Percentiles rank a stretch among this genome's conserved stretches.
phyloP scores from a whole-genome alignment of 1,139 yeast species.

The Suhomyces yuchorum region DNA sequence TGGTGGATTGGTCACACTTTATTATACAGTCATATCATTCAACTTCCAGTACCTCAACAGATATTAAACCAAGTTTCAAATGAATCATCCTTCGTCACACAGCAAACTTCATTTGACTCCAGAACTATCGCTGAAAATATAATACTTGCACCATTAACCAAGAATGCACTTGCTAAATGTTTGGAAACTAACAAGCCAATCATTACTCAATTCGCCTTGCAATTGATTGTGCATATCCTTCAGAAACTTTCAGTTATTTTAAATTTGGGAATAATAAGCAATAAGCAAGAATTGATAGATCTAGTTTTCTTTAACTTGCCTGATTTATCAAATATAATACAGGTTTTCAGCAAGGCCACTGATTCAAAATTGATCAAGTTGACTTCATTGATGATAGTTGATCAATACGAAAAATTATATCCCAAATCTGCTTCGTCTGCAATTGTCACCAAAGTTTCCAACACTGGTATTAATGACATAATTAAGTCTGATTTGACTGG shows the following conservation, averaged over 20 bases:
- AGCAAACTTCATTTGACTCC: slow-evolving; percentile 18
- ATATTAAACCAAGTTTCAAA: slow-evolving; percentile 10
- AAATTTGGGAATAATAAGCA: slow-evolving; percentile 30
- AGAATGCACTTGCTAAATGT: slow-evolving; percentile 58
- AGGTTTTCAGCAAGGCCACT: slow-evolving; percentile 17
- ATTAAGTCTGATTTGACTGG: slow-evolving; percentile 21
- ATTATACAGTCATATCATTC: slow-evolving; percentile 59
- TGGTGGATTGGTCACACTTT: slow-evolving; percentile 82
- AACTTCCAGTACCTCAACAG: slow-evolving; percentile 42
- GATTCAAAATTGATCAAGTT: slow-evolving; percentile 26
- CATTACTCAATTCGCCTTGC: slow-evolving; percentile 67
- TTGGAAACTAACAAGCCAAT: slow-evolving; percentile 53
- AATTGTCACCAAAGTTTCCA: slow-evolving; percentile 21
- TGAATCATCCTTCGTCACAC: slow-evolving; percentile 18
- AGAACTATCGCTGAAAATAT: slow-evolving; percentile 52
- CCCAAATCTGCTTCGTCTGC: slow-evolving; percentile 20
- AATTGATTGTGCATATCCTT: slow-evolving; percentile 57
- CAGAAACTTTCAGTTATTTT: slow-evolving; percentile 50
- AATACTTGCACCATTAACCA: slow-evolving; percentile 68
- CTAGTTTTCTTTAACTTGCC: slow-evolving; percentile 34
- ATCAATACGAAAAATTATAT: slow-evolving; percentile 25
- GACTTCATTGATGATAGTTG: slow-evolving; percentile 29
- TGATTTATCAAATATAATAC: slow-evolving; percentile 26
- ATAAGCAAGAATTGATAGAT: slow-evolving; percentile 33
- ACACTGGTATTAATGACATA: slow-evolving; percentile 24